phyloP scores from a whole-genome alignment of 2,329 filamentous ascomycete genomes.

The Paecilomyces formosus region DNA sequence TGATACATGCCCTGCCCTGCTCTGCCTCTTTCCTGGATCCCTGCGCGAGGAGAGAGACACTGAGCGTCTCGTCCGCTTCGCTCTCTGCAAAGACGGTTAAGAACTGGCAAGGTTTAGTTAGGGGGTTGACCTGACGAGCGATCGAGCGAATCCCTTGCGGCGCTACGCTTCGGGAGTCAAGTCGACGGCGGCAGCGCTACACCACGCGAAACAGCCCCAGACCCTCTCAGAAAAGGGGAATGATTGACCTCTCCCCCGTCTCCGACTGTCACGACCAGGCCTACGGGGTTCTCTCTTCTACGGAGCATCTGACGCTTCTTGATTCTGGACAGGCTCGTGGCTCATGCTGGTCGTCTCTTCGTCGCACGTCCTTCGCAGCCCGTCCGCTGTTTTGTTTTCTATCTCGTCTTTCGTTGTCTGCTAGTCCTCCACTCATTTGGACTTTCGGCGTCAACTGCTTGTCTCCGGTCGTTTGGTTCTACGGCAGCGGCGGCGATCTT shows the following conservation, averaged over 20 bases:
- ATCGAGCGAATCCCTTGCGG: not conserved
- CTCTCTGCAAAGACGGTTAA: not conserved
- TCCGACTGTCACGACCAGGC: not conserved
- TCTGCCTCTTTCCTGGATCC: too few species aligned
- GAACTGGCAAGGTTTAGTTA: not conserved
- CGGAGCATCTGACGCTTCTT: not conserved
- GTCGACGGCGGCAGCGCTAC: not conserved
- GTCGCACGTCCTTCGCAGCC: not conserved
- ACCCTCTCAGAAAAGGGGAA: not conserved
- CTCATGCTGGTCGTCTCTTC: not conserved
- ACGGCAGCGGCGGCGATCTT: not conserved
- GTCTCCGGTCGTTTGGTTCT: not conserved
- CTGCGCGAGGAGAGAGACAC: too few species aligned
- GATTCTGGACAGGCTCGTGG: not conserved
- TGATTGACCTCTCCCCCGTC: not conserved
- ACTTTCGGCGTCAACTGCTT: not conserved
- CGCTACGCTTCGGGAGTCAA: not conserved
- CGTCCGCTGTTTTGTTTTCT: not conserved
- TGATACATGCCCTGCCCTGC: too few species aligned
- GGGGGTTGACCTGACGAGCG: not conserved
- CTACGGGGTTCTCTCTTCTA: not conserved
- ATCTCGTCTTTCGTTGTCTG: not conserved
- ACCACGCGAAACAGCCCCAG: constrained; percentile 1
- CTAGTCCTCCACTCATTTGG: not conserved
- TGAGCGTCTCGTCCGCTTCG: not conserved